Evolutionary conservation across 257 asterid genomes (phyloP), one percentile per base, ranked within the genome.

Genomic region (Nicotiana noctiflora): DNA sequence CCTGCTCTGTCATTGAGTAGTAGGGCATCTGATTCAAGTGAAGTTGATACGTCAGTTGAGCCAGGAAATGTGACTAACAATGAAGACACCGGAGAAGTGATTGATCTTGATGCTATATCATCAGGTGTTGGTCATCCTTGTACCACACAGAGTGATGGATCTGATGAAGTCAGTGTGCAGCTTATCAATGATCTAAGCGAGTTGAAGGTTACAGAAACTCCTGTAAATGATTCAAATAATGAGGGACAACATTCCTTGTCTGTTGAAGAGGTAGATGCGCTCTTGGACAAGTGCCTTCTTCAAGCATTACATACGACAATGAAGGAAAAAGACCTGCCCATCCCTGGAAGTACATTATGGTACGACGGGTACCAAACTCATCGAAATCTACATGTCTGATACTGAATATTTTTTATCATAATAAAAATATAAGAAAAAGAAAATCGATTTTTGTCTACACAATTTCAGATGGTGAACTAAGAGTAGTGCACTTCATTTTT

Each of bases 331-430:
- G 98, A 95, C 92, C 96, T 95, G 80, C 99, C 99, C 68, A 88
- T 95, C 82, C 93, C 90, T 55, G 99, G 98, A 84, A 93, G 98
- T 81, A 89, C 90, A 80, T 78, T 95, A 88, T 95, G 99, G 99
- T 95, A 92, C 34, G 85, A 19, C 13, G n/a, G 61, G 23, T 70
- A 13, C 57, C 77, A 72, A 72, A 12, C 40, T 74, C n/a, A 14
- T 23, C 15, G 12, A 23, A 74, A 40, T 70, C 15, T 21, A 49
- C 60, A 4, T 72, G 15, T 74, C 15, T 49, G 61, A 49, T 70
- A 49, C 40, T 49, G 19, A 74, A 49, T 21, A 49, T 74, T 74
- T 74, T 57, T 21, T 14, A 11, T 23, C 61, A 25, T 74, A 49
- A 72, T 72, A 49, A 74, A 74, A 49, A 6, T 23, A 72, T 21